Percentiles rank a stretch among this genome's conserved stretches.
Conservation (phyloP, 2,329 filamentous ascomycete species). For the Neofusicoccum cordaticola region DNA sequence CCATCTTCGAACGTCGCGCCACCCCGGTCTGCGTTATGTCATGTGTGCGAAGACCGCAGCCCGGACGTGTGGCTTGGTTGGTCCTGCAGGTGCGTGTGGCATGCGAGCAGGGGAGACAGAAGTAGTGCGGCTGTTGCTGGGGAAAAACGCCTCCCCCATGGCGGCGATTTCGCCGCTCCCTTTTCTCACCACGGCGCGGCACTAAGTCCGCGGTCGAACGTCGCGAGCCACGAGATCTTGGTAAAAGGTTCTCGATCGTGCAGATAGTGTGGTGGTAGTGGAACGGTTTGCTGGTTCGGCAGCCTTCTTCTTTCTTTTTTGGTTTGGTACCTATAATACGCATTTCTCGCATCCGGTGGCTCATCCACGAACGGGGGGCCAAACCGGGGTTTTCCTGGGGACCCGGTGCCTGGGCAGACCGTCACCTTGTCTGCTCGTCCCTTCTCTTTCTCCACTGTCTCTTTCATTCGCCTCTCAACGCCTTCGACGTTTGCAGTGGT, state of each 20-base stretch:
- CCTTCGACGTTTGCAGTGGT: not conserved
- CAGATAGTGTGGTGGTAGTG: not conserved
- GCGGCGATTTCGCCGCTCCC: not conserved
- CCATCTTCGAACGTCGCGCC: slow-evolving; percentile 10
- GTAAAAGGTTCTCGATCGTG: not conserved
- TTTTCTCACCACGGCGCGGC: not conserved
- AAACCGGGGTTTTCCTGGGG: not conserved
- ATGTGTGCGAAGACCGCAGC: not conserved
- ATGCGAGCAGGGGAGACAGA: not conserved
- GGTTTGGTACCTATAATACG: not conserved
- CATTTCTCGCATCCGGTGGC: no score
- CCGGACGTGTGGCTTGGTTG: not conserved
- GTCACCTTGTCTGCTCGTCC: not conserved
- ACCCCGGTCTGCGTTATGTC: not conserved
- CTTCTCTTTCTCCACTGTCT: not conserved
- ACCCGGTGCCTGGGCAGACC: not conserved
- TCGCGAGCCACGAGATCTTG: slow-evolving; percentile 2
- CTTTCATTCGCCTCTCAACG: not conserved
- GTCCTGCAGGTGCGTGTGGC: not conserved
- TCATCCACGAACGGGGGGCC: not conserved
- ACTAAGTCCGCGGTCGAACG: slow-evolving; percentile 2
- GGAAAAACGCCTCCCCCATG: not conserved
- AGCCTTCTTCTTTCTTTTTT: not conserved
- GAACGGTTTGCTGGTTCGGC: not conserved
- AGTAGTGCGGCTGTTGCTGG: no score